Evolutionary conservation across 768 basidiomycete species (phyloP).

Genomic region (Russula ochroleuca): DNA sequence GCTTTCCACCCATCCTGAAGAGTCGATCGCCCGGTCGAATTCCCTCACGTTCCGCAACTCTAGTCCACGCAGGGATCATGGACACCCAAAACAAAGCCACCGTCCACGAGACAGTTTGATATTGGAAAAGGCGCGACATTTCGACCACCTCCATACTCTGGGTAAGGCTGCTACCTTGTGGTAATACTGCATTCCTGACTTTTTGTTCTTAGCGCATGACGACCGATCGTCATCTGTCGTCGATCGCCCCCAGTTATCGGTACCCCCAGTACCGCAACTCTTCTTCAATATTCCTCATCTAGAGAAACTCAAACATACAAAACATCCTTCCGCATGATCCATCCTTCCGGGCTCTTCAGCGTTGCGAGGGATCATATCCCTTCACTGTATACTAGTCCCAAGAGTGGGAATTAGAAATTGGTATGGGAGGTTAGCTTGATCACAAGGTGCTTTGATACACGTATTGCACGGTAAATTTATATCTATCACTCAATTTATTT

Average conservation of each 20-base stretch:
- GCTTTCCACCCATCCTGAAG: slow-evolving; percentile 1
- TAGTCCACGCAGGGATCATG: slow-evolving; percentile 9
- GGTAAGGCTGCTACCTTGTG: slow-evolving; percentile 36
- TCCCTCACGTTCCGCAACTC: neutral
- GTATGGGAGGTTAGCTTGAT: neutral
- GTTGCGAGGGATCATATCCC: neutral
- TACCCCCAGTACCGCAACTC: slow-evolving; percentile 34
- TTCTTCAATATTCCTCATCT: slow-evolving; percentile 19
- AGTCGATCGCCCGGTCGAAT: slow-evolving; percentile 5
- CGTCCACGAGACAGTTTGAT: slow-evolving; percentile 29
- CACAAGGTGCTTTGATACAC: neutral
- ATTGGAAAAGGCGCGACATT: slow-evolving; percentile 25
- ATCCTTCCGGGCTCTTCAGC: neutral
- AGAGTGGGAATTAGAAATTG: neutral
- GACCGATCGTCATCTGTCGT: slow-evolving; percentile 7
- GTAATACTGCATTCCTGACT: slow-evolving; percentile 26
- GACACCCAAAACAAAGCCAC: neutral
- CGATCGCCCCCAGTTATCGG: slow-evolving; percentile 33
- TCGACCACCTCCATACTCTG: slow-evolving; percentile 31
- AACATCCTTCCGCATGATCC: slow-evolving; percentile 32
- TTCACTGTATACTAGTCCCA: neutral
- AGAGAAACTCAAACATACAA: slow-evolving; percentile 34
- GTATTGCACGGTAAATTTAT: neutral
- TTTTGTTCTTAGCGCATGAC: slow-evolving; percentile 23
- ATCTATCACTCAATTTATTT: neutral